Base-by-base conservation (phyloP, 2,329 filamentous ascomycete genomes). In the Pyrenophora tritici-repentis region DNA sequence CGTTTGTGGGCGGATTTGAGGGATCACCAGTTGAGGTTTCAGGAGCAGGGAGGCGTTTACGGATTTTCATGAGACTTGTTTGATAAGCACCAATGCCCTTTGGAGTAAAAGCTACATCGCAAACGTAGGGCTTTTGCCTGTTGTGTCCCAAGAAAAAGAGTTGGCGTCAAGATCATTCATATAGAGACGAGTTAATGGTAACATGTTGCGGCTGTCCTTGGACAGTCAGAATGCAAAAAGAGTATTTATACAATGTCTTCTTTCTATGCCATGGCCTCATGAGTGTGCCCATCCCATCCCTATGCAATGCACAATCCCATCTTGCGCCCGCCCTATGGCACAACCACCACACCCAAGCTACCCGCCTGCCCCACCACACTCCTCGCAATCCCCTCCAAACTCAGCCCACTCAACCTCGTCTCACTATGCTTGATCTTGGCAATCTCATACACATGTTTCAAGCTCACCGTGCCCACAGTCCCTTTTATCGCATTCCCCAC, bases 361-460 rank as follows among this genome's bases (percentile, higher is more conserved):
- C 71, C 78, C 45, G 78, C 78, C 71, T 81, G 78, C 49, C 75
- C 83, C 37, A 78, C 65, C 22, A 92, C 90, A 17, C 91, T 93
- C 59, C 89, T 83, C 20, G 86, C 80, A 67, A 97, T 73, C 0
- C 89, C 91, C 76, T 97, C 91, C 29, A 96, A 83, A 59, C 87
- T 91, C 87, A 92, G 89, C 0, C 88, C 87, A 70, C 64, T 70
- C 59, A 81, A 58, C 49, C 78, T 66, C 34, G 64, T 68, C 74
- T 81, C 78, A 2, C 62, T 59, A 47, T 75, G 88, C 83, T 99
- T 99, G 70, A 99, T 95, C 81, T 90, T 92, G 60, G 94, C 94
- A 75, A 99, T 97, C 78, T 97, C 93, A 77, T 91, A 97, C 17
- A 99, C 80, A 77, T 99, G 94, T 81, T 99, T 99, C 68, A 99